Base-by-base conservation (phyloP, 371 early-diverging fungal genomes). In the Dichotomocladium elegans region DNA sequence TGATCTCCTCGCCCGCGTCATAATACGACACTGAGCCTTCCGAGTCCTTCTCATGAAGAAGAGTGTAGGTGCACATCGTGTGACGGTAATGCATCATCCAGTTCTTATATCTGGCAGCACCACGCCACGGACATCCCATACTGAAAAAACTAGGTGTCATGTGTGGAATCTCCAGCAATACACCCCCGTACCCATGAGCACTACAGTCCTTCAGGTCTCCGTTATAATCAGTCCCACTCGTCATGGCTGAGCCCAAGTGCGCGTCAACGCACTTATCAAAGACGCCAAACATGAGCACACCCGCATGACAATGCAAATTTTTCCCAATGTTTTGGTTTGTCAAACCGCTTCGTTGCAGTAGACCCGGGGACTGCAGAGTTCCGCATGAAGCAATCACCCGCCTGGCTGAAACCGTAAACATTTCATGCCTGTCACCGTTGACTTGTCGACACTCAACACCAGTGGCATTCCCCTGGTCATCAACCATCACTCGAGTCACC, bases 1-100 rank as follows among this genome's bases (percentile, higher is more conserved):
- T 17, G 24, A 53, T 29, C n/a, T n/a, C n/a, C n/a, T 60, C 45
- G 8, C 58, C 37, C 7, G 61, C 11, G 0, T 34, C 31, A 47
- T 62, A 55, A 25, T 59, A 61, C 8, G 10, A 24, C 0, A 67
- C 63, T 21, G 41, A 35, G 9, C 61, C 70, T 4, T 42, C 47
- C 7, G 74, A 68, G 51, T 87, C 86, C 41, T 80, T 75, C 58
- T 90, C 90, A 40, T 88, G 81, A 5, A 62, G 49, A n/a, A 90
- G 66, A 9, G 74, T 70, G 19, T 86, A 47, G 17, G 86, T 41
- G 15, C 77, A 69, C 7, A 64, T 51, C 9, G 70, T 64, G 27
- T 76, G 61, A 35, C 62, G 50, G 22, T 57, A 58, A 21, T 41
- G 51, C 15, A 81, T 22, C 82, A 90, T 81, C 0, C 61, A 22